Evolutionary conservation across 257 asterid species (phyloP), one percentile per base, ranked within the genome.

Genomic region (Solanum bulbocastanum): DNA sequence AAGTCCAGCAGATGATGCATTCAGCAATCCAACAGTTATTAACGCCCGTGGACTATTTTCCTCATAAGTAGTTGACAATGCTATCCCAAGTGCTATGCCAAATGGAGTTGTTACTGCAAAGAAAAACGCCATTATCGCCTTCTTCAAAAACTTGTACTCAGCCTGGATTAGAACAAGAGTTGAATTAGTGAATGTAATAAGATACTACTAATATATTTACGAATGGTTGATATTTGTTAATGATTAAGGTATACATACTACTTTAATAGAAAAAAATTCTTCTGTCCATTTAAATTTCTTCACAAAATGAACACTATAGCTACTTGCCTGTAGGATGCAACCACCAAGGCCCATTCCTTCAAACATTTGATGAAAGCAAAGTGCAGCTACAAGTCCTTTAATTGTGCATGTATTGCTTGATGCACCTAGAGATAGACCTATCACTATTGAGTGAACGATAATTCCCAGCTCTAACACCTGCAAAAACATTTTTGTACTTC

Each of bases 31-130:
- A 35, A 88, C 93, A 0, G 91, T 92, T 88, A 93, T 93, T 39
- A 94, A 75, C 0, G 94, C 74, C 0, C 93, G 92, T 1, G 96
- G 98, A 87, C 95, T 94, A 14, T 94, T 88, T 58, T 93, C 94
- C 22, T 86, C 76, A 88, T 92, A 94, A 0, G 89, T 74, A 22
- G 75, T 90, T 15, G 94, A 76, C 13, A 94, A n/a, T 1, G 90
- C 94, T 6, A 93, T 32, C 1, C 98, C 98, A 8, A 93, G 44
- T 3, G 91, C 98, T 18, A 94, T 93, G 15, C 98, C 98, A 6
- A 93, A 90, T 27, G 98, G 96, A 0, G 96, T 93, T 5, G 95
- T 94, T 11, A 90, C 91, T 0, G 94, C 66, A 58, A 92, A 92
- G 87, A 94, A 92, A 89, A 94, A 91, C 0, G 92, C 94, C 96